Conservation (phyloP, 768 basidiomycete species). For the Boletus rubescentipes region DNA sequence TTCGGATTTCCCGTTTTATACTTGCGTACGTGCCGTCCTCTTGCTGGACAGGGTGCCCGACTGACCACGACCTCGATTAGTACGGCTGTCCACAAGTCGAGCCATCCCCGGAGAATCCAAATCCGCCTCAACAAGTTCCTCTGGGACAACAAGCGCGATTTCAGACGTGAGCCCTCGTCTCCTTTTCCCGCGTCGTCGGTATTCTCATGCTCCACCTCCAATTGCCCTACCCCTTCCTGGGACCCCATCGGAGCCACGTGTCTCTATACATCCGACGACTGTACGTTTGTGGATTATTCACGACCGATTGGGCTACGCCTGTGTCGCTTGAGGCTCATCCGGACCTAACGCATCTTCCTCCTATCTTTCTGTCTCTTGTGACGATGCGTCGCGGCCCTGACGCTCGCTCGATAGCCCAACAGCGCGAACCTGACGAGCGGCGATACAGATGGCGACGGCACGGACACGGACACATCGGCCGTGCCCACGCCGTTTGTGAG, state of each 20-base stretch:
- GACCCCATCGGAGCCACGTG: slow-evolving; percentile 70
- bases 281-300: slow-evolving; percentile 63
- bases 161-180: slow-evolving; percentile 46
- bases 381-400: too few relatives aligned
- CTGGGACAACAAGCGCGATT: slow-evolving; percentile 41
- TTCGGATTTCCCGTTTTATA: background rate
- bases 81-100: slow-evolving; percentile 49
- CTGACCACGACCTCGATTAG: background rate
- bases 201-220: slow-evolving; percentile 34
- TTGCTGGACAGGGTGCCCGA: background rate
- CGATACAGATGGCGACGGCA: slow-evolving; percentile 39
- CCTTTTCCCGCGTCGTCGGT: slow-evolving; percentile 4
- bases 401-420: slow-evolving; percentile 49
- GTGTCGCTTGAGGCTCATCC: too few relatives aligned
- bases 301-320: slow-evolving; percentile 60
- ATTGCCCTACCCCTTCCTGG: slow-evolving; percentile 81
- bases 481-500: slow-evolving; percentile 43
- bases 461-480: slow-evolving; percentile 19
- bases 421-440: slow-evolving; percentile 70
- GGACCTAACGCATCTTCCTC: background rate
- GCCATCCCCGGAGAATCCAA: slow-evolving; percentile 60
- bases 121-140: slow-evolving; percentile 57
- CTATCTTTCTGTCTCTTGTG: background rate
- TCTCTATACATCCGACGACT: slow-evolving; percentile 53
- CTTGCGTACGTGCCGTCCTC: background rate